Conservation (phyloP, 257 asterid genomes). For the Verbascum thapsus region DNA sequence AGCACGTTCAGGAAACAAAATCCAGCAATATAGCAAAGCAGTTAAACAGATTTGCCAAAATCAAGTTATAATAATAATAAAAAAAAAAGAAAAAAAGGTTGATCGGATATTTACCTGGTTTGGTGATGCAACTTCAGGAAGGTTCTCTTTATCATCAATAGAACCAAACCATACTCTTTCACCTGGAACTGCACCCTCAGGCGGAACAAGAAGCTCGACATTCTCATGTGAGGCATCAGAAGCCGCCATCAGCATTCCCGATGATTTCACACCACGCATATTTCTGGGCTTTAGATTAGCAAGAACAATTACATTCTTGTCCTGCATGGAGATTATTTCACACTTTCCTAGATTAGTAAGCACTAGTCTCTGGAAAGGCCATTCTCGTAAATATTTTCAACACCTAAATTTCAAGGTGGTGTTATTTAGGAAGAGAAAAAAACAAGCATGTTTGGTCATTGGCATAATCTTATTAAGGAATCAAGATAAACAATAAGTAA, state of each 20-base stretch:
- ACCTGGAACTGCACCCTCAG: slow-evolving; percentile 79
- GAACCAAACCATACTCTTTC: slow-evolving; percentile 96
- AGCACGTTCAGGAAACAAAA: background rate
- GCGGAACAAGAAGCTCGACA: slow-evolving; percentile 88
- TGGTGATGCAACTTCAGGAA: slow-evolving; percentile 84
- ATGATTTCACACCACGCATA: slow-evolving; percentile 93
- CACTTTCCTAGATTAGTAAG: slow-evolving; percentile 15
- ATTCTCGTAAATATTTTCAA: too few relatives aligned
- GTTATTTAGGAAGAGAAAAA: background rate
- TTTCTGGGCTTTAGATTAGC: slow-evolving; percentile 96
- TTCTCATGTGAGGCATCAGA: slow-evolving; percentile 87
- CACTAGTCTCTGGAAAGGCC: too few relatives aligned
- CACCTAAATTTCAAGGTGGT: background rate
- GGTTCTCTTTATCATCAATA: slow-evolving; percentile 57
- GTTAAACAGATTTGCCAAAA: background rate
- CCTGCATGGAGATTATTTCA: slow-evolving; percentile 46
- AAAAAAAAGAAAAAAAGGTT: background rate
- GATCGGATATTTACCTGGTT: slow-evolving; percentile 65
- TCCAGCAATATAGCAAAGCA: background rate
- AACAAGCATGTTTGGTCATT: background rate
- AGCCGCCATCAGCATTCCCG: slow-evolving; percentile 97
- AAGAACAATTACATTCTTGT: slow-evolving; percentile 72
- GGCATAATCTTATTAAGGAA: background rate
- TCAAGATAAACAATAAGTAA: background rate
- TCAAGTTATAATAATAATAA: background rate